Evolutionary conservation across 2,329 filamentous ascomycete genomes (phyloP).

Genomic region (Apiospora sp.): DNA sequence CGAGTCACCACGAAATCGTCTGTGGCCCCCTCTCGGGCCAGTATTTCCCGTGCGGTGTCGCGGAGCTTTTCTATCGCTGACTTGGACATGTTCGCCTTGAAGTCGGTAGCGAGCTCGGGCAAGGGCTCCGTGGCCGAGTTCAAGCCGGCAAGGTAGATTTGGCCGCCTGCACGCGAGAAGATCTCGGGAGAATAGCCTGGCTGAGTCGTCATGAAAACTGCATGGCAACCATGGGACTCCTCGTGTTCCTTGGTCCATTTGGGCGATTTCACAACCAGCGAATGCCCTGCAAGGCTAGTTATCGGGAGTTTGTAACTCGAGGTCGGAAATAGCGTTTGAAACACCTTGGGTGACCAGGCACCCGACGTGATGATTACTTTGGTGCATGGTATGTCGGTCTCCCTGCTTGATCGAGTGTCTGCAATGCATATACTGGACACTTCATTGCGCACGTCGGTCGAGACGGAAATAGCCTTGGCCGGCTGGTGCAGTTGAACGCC

Average conservation of each 20-base stretch:
- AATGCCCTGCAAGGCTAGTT: constrained; percentile 73
- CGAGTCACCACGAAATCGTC: constrained; percentile 67
- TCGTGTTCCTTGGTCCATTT: constrained; percentile 54
- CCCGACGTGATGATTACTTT: constrained; percentile 73
- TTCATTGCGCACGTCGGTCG: constrained; percentile 56
- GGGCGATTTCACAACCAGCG: constrained; percentile 70
- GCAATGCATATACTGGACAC: constrained; percentile 62
- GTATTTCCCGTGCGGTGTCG: constrained; percentile 54
- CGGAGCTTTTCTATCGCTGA: constrained; percentile 59
- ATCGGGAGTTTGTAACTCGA: constrained; percentile 63
- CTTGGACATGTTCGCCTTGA: constrained; percentile 48
- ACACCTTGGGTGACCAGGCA: constrained; percentile 75
- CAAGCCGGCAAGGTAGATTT: constrained; percentile 78
- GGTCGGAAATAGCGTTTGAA: constrained; percentile 68
- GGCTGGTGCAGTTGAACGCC: constrained; percentile 75
- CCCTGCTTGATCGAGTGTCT: constrained; percentile 50
- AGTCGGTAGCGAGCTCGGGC: constrained; percentile 62
- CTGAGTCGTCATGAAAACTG: constrained; percentile 69
- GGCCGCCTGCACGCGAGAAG: constrained; percentile 70
- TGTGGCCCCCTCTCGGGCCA: constrained; percentile 50
- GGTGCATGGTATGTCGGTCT: constrained; percentile 66
- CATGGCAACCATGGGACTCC: constrained; percentile 63
- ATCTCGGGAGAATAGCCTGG: constrained; percentile 72
- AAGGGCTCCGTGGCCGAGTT: constrained; percentile 69
- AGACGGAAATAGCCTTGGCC: constrained; percentile 61